These are phyloP conservation scores for Cryptococcus sp. DNA, from an alignment of 1,284 basidiomycete species.

Conservation along the genomic window DNA sequence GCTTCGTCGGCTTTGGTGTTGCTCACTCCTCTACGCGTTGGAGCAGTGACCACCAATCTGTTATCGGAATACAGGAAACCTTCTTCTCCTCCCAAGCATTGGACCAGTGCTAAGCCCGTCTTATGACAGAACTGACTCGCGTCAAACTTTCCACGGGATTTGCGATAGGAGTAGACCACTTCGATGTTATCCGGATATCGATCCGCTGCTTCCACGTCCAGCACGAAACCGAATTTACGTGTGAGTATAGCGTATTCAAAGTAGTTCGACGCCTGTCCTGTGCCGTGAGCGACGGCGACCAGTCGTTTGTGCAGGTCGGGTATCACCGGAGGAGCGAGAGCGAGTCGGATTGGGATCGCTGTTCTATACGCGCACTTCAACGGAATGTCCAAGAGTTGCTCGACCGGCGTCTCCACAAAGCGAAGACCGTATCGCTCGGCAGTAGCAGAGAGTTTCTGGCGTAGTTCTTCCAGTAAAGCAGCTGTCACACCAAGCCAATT, in stretches of 20 bases:
- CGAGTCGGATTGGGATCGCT: slow-evolving; percentile 76
- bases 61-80: slow-evolving; percentile 89
- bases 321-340: slow-evolving; percentile 68
- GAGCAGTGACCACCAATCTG: slow-evolving; percentile 59
- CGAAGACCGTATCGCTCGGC: slow-evolving; percentile 90
- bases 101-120: slow-evolving; percentile 80
- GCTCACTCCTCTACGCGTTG: slow-evolving; percentile 27
- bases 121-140: slow-evolving; percentile 88
- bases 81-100: slow-evolving; percentile 72
- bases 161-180: slow-evolving; percentile 85
- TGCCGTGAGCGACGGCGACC: slow-evolving; percentile 55
- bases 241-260: slow-evolving; percentile 79
- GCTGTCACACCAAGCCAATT: slow-evolving; percentile 97
- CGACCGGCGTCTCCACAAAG: slow-evolving; percentile 88
- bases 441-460: slow-evolving; percentile 78
- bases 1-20: slow-evolving; percentile 43
- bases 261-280: slow-evolving; percentile 64
- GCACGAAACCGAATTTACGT: slow-evolving; percentile 71
- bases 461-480: slow-evolving; percentile 88
- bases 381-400: slow-evolving; percentile 76
- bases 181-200: slow-evolving; percentile 76
- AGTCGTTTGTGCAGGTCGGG: slow-evolving; percentile 68
- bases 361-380: slow-evolving; percentile 84
- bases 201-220: slow-evolving; percentile 79
- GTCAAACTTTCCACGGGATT: slow-evolving; percentile 60